A percentile compares a stretch with the other conserved stretches of the same genome.
Conservation (phyloP, 352 stramenopile species). For the Phytophthora podocarpi region DNA sequence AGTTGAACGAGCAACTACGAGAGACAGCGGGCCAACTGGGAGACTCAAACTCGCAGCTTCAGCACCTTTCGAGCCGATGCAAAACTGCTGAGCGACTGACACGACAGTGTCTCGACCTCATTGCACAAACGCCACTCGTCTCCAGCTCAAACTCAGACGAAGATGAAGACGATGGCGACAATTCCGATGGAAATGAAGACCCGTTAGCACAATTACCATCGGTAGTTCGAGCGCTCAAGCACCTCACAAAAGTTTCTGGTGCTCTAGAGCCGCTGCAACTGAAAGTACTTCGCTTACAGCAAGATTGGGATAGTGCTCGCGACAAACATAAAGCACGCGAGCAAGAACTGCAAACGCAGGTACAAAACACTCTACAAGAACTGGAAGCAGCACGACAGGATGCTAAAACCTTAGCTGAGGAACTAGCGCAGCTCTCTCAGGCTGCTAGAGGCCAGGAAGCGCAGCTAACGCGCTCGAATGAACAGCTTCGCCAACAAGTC, state of each 20-base stretch:
- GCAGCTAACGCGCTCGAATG: conserved; percentile 45
- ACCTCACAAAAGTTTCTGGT: conserved; percentile 21
- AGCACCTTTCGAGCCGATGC: conserved; percentile 44
- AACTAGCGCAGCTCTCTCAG: conserved; percentile 56
- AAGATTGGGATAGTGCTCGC: conserved; percentile 51
- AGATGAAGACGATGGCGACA: conserved; percentile 5
- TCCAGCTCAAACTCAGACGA: conserved; percentile 6
- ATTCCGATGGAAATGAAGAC: conserved; percentile 14
- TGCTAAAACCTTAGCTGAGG: conserved; percentile 50
- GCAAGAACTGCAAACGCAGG: conserved; percentile 45
- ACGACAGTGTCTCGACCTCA: conserved; percentile 37
- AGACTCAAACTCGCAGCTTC: conserved; percentile 27
- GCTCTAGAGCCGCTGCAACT: conserved; percentile 54
- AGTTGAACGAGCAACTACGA: conserved; percentile 63
- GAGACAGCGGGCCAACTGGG: conserved; percentile 43
- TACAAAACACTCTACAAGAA: conserved; percentile 38
- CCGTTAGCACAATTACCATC: conserved; percentile 19
- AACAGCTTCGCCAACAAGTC: conserved; percentile 54
- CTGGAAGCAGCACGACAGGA: conserved; percentile 47
- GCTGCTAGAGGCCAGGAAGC: conserved; percentile 43
- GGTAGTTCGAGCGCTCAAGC: conserved; percentile 26
- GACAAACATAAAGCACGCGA: conserved; percentile 46
- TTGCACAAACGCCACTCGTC: conserved; percentile 18
- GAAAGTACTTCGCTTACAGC: conserved; percentile 47
- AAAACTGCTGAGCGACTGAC: conserved; percentile 31